Base-by-base conservation (phyloP, 2,329 filamentous ascomycete genomes). In the Clonostachys rosea region DNA sequence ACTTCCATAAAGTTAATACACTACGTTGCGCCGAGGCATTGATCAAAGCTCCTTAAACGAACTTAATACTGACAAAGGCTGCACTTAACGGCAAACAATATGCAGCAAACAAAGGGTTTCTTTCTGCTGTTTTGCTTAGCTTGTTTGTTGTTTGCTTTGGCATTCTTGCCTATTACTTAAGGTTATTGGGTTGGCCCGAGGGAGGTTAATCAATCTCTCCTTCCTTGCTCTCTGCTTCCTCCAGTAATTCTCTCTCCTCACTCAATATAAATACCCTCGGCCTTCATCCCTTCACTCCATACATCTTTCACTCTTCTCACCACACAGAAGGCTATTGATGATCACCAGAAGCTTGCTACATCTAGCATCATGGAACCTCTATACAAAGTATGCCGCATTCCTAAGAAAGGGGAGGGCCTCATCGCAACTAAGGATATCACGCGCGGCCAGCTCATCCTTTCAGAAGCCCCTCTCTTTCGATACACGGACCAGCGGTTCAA, bases 391-490 rank as follows among this genome's bases (percentile, higher is more conserved):
- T 34, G 24, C 11, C 24, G 16, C 1, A 34, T 51, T 24, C 34
- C 40, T 8, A 42, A 34, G 3, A 47, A 46, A 30, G 50, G 50
- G 16, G 46, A 47, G n/a, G 48, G 48, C 16, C n/a, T 48, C 4
- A 43, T 52, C 13, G 50, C 50, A 11, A 48, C 45, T 20, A 33
- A 33, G 7, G 20, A 10, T 18, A 47, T 52, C 43, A 33, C 13
- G 6, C 42, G 40, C 12, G 42, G 45, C 45, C n/a, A 47, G n/a
- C 7, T 16, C 5, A 47, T 47, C 8, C 45, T 47, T 33, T n/a
- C 33, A 13, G 45, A 47, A 12, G 30, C 13, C 9, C 45, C 45
- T 14, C 24, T 36, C 20, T 24, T 47, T 17, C 39, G 45, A 18
- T 24, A 30, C n/a, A 18, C 24, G 4, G 24, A 30, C 24, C 24